Conservation (phyloP, 352 stramenopile species). For the Pythium aristosporum region DNA sequence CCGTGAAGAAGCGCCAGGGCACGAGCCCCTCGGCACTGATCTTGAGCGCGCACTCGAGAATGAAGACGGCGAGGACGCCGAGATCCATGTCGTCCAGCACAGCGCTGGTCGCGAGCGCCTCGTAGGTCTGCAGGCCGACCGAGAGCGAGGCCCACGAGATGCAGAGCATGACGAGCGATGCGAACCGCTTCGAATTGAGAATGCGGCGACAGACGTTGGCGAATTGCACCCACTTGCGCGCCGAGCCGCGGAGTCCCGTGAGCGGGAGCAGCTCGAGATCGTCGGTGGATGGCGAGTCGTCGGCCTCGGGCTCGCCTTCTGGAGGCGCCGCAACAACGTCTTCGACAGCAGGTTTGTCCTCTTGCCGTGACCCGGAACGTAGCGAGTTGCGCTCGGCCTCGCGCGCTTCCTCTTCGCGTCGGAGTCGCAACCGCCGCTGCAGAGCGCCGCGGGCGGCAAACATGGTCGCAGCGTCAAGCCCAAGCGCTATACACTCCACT, state of each 20-base stretch:
- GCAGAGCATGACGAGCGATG: conserved; percentile 67
- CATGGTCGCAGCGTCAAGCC: conserved; percentile 2
- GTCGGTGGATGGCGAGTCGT: conserved; percentile 25
- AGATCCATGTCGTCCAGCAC: conserved; percentile 68
- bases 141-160: conserved; percentile 82
- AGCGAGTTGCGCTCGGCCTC: neutral
- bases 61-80: conserved; percentile 69
- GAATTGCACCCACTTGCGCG: conserved; percentile 34
- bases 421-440: conserved; percentile 13
- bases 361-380: neutral
- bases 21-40: conserved; percentile 70
- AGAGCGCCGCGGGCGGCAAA: conserved; percentile 17
- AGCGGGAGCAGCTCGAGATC: conserved; percentile 35
- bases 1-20: conserved; percentile 76
- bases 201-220: conserved; percentile 42
- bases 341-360: neutral
- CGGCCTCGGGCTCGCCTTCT: neutral
- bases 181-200: conserved; percentile 60
- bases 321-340: neutral
- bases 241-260: conserved; percentile 32
- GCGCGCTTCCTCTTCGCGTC: conserved; percentile 11
- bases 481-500: too few relatives aligned
- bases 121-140: conserved; percentile 81
- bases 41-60: conserved; percentile 73
- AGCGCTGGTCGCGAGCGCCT: conserved; percentile 35